Conservation (phyloP, 2,329 filamentous ascomycete genomes). For the Ceratocystis cubensis region DNA sequence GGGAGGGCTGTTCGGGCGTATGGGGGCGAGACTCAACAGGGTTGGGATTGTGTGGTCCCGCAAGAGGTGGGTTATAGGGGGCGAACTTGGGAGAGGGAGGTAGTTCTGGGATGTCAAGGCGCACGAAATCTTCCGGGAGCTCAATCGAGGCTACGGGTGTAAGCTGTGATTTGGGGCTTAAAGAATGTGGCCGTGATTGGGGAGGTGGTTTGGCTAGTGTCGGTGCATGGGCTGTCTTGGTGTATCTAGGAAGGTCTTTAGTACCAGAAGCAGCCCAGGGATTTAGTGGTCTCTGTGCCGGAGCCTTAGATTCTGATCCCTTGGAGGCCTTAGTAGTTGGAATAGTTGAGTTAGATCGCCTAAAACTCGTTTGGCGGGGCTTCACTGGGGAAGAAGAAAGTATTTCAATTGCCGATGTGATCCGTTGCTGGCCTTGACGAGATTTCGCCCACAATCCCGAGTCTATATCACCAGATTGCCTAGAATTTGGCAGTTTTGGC, state of each 20-base stretch:
- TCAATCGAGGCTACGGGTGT: not conserved
- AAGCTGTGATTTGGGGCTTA: not conserved
- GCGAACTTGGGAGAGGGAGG: not conserved
- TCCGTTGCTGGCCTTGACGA: not conserved
- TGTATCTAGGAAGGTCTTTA: not conserved
- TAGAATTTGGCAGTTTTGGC: not conserved
- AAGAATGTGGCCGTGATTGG: not conserved
- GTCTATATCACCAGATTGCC: not conserved
- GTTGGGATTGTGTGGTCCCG: not conserved
- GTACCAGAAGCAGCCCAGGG: conserved; percentile 12
- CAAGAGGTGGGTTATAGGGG: not conserved
- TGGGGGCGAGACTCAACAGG: not conserved
- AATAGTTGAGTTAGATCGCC: not conserved
- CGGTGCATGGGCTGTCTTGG: conserved; percentile 9
- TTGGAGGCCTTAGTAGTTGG: not conserved
- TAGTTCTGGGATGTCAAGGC: conserved; percentile 7
- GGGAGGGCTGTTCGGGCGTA: conserved; percentile 1
- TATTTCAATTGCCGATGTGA: conserved; percentile 5
- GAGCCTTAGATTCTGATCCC: not conserved
- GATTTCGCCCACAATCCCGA: not conserved
- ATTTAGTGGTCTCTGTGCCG: conserved; percentile 1
- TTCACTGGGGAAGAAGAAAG: not conserved
- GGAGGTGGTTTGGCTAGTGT: not conserved
- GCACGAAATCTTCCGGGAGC: not conserved
- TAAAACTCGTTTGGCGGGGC: not conserved